Evolutionary conservation across 305 asterid species (phyloP).

Genomic region (Fraxinus platypoda): DNA sequence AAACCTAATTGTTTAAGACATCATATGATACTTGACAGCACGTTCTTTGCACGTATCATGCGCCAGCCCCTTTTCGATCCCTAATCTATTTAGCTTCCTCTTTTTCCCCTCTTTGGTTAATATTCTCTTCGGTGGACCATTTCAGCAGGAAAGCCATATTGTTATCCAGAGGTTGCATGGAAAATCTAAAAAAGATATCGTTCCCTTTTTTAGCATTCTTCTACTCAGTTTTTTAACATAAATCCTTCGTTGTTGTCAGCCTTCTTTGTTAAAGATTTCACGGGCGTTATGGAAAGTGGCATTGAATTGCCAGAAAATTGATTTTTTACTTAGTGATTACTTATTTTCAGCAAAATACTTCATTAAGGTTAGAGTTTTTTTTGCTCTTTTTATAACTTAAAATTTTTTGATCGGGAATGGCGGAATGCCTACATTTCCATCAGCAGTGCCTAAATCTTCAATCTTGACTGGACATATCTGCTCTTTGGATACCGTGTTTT

Average conservation of each 20-base stretch:
- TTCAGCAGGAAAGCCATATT: not conserved
- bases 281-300: not conserved
- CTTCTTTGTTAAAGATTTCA: not conserved
- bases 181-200: not conserved
- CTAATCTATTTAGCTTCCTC: not conserved
- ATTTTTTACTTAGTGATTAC: not conserved
- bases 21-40: not conserved
- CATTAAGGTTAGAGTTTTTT: not conserved
- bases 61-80: not conserved
- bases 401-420: not conserved
- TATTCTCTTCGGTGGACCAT: not conserved
- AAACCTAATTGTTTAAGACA: not conserved
- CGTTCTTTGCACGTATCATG: not conserved
- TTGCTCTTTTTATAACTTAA: not conserved
- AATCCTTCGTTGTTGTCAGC: not conserved
- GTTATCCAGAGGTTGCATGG: not conserved
- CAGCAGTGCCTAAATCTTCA: not conserved
- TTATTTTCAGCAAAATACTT: not conserved
- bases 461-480: not conserved
- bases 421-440: not conserved
- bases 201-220: not conserved
- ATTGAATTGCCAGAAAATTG: not conserved
- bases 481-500: not conserved
- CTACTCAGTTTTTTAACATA: not conserved
- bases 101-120: not conserved